Evolutionary conservation across 208 protist genomes (phyloP).

Genomic region (Trypanosoma lewisi): DNA sequence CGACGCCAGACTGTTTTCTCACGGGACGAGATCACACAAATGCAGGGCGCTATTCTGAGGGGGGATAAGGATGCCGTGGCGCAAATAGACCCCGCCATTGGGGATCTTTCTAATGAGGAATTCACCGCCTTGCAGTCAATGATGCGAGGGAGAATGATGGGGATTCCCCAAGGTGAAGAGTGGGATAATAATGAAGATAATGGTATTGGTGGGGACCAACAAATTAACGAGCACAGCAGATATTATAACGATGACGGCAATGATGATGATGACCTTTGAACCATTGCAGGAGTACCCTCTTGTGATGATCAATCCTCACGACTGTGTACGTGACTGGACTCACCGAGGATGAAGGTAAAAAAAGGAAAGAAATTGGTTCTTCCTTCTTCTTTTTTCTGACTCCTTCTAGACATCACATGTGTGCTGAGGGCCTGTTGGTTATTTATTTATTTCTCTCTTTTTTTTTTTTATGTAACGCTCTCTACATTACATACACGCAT

Average conservation of each 20-base stretch:
- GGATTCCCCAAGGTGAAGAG: constrained; percentile 1
- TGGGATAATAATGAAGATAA: background rate
- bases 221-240: background rate
- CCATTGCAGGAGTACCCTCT: no score
- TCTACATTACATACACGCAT: no score
- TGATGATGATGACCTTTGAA: background rate
- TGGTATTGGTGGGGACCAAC: no score
- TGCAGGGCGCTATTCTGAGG: constrained; percentile 48
- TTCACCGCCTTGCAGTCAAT: constrained; percentile 40
- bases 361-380: background rate
- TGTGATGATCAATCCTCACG: no score
- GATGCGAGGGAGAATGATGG: background rate
- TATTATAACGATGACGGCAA: background rate
- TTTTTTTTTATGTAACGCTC: background rate
- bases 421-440: constrained; percentile 11
- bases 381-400: background rate
- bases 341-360: background rate
- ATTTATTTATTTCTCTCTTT: constrained; percentile 1
- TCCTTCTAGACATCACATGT: background rate
- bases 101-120: constrained; percentile 58
- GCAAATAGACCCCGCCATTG: constrained; percentile 50
- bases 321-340: no score
- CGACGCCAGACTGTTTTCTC: constrained; percentile 53
- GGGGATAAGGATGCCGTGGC: constrained; percentile 49
- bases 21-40: constrained; percentile 54